Conservation (phyloP, 805 yeast species). For the Candida pini region DNA sequence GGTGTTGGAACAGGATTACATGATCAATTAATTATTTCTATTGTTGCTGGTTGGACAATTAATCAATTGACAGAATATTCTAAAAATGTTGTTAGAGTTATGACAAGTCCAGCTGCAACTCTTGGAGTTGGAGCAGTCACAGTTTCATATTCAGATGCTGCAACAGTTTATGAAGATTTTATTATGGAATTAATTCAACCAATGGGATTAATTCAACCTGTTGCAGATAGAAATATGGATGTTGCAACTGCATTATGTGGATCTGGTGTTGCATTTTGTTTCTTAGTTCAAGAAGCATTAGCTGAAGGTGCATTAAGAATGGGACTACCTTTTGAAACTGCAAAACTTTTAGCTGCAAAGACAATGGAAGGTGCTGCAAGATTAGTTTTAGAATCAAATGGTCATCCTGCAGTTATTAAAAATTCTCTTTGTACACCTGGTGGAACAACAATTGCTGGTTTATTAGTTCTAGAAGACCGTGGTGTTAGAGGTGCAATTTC, state of each 20-base stretch:
- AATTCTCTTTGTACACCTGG: slow-evolving; percentile 94
- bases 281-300: slow-evolving; percentile 83
- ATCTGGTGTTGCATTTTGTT: slow-evolving; percentile 92
- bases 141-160: slow-evolving; percentile 62
- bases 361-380: slow-evolving; percentile 91
- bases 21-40: slow-evolving; percentile 49
- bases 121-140: slow-evolving; percentile 93
- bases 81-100: slow-evolving; percentile 73
- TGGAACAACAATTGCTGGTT: slow-evolving; percentile 95
- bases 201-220: slow-evolving; percentile 59
- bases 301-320: slow-evolving; percentile 91
- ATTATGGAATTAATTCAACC: slow-evolving; percentile 52
- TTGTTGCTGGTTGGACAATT: slow-evolving; percentile 91
- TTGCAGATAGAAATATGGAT: slow-evolving; percentile 92
- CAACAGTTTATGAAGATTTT: slow-evolving; percentile 39
- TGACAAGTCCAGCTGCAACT: slow-evolving; percentile 97
- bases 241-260: slow-evolving; percentile 95
- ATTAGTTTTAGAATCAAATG: slow-evolving; percentile 77
- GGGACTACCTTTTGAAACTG: slow-evolving; percentile 86
- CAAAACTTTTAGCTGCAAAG: slow-evolving; percentile 83
- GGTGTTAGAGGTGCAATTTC: slow-evolving; percentile 86
- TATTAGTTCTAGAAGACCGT: slow-evolving; percentile 85
- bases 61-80: slow-evolving; percentile 53
- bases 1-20: slow-evolving; percentile 41
- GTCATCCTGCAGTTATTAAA: slow-evolving; percentile 84